Evolutionary conservation across 139 green algal species (phyloP), one percentile per base, ranked within the genome.

Genomic region (Chlamydomonas eustigma): DNA sequence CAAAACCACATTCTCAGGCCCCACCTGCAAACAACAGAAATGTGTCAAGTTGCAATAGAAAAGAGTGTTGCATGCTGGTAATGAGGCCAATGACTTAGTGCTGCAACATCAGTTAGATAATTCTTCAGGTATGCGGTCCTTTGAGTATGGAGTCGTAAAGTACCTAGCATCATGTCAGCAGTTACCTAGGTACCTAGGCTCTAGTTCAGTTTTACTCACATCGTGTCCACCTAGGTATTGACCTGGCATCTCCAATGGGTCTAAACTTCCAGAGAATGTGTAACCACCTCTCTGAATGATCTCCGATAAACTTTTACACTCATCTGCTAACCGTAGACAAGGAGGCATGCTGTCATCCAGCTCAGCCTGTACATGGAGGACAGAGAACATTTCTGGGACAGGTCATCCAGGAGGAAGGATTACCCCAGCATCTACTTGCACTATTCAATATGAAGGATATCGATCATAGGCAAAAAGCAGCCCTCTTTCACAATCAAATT

Each of bases 211-310:
- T n/a, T n/a, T n/a, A n/a, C 66, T n/a, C 66, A 73, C 31, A 32
- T 50, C 66, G 22, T 50, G 32, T 73, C 66, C 76, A 25, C 18
- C 68, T 51, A 81, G 71, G 71, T 94, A 93, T 73, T 89, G 81
- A 18, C 93, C 94, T 4, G 94, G 94, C 82, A 98, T 90, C 87
- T 98, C 94, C 36, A 97, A 77, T n/a, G 58, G 58, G 25, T 70
- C 58, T 28, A 70, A 24, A 22, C 58, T 70, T 28, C 58, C 58
- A 35, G 8, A 37, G 8, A 6, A 37, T 24, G 25, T 70, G 25
- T 18, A 32, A 6, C 58, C 58, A 35, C 58, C 58, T 32, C 58
- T 6, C 58, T 94, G 78, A 3, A 77, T 70, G 70, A 93, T 83
- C 50, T 97, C 93, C 34, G 87, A 69, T 50, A 88, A 63, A 36